Conservation (phyloP, 352 stramenopile species). For the Pythium pyrilobum region DNA sequence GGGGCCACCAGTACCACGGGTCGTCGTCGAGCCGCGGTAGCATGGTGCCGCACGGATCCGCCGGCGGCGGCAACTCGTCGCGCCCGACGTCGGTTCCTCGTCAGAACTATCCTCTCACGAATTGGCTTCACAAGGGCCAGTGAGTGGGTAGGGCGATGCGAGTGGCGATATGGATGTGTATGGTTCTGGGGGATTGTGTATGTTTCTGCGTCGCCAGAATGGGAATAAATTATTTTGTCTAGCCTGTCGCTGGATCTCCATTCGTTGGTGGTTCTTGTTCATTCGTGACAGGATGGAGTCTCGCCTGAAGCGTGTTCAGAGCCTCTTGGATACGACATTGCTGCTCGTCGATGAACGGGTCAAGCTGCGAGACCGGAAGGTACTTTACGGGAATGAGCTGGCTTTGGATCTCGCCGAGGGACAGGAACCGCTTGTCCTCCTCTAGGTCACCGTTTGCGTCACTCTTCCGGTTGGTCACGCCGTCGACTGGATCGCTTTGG, state of each 20-base stretch:
- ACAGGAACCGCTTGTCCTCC: not conserved
- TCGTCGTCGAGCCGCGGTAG: not conserved
- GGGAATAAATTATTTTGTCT: slow-evolving; percentile 17
- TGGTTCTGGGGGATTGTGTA: too few relatives aligned
- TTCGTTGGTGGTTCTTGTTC: not conserved
- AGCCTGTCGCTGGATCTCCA: not conserved
- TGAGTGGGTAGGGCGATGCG: not conserved
- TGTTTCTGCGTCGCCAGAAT: not conserved
- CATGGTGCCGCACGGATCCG: too few relatives aligned
- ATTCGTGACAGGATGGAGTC: not conserved
- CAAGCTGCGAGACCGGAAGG: not conserved
- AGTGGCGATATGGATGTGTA: too few relatives aligned
- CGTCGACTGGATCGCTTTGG: not conserved
- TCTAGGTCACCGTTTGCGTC: not conserved
- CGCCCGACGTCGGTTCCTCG: slow-evolving; percentile 18
- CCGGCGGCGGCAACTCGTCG: slow-evolving; percentile 18
- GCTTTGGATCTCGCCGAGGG: slow-evolving; percentile 4
- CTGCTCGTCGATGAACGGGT: slow-evolving; percentile 10
- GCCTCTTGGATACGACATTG: not conserved
- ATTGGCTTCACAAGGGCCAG: slow-evolving; percentile 52
- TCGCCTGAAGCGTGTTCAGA: not conserved
- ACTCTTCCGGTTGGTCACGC: not conserved
- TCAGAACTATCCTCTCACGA: slow-evolving; percentile 56
- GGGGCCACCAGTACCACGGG: not conserved
- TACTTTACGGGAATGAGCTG: slow-evolving; percentile 8